Percentiles rank a stretch among this genome's conserved stretches.
These are phyloP conservation scores for Penicillium nordicum DNA, from an alignment of 2,329 filamentous ascomycete species.

Conservation along the genomic window DNA sequence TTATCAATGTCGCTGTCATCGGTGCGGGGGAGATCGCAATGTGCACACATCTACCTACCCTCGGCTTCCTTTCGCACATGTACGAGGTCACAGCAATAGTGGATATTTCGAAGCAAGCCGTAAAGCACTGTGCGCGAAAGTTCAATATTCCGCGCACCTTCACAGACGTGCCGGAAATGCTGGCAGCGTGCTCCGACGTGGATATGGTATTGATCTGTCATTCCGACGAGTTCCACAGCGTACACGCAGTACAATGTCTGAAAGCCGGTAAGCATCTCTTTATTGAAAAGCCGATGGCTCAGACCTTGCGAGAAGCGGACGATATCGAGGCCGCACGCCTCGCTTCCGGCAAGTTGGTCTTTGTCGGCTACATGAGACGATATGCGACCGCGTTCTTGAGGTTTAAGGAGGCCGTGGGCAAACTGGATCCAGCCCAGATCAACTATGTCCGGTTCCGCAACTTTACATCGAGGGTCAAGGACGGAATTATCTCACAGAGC, in stretches of 20 bases:
- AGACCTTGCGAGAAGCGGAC: background rate
- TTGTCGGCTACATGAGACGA: background rate
- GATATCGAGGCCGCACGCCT: background rate
- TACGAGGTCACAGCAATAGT: background rate
- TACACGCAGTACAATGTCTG: background rate
- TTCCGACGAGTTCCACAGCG: background rate
- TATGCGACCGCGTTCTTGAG: background rate
- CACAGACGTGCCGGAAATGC: background rate
- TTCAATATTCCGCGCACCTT: background rate
- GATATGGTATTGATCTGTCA: background rate
- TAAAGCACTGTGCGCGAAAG: background rate
- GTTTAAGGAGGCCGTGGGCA: no score
- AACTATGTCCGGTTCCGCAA: no score
- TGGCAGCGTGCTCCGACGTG: background rate
- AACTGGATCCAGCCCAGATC: no score
- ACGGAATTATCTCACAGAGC: no score
- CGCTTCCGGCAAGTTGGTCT: background rate
- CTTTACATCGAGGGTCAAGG: no score
- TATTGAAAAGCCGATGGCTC: background rate
- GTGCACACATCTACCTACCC: background rate
- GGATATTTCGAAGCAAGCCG: background rate
- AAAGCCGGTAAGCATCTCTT: background rate
- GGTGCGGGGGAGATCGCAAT: background rate
- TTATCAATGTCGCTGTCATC: background rate
- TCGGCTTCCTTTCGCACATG: background rate